Evolutionary conservation across 1,284 basidiomycete species (phyloP).

Genomic region (Cystobasidiaceae sp.): DNA sequence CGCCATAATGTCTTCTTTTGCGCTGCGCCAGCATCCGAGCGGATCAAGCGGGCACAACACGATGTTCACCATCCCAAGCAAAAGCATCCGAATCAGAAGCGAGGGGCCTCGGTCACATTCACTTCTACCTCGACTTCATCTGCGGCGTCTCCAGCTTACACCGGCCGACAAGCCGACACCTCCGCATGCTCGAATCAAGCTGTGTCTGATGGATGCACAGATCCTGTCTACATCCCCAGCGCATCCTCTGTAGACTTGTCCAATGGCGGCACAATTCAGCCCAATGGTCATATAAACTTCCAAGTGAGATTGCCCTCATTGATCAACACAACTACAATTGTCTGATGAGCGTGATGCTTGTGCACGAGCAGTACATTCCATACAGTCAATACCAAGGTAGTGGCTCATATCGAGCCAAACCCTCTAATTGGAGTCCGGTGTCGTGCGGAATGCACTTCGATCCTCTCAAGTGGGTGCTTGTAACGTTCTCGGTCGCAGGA

Average conservation of each 20-base stretch:
- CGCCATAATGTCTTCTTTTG: no score
- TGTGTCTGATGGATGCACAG: constrained; percentile 14
- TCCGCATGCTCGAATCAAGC: neutral
- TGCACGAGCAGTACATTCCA: constrained; percentile 2
- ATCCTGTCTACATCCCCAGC: constrained; percentile 4
- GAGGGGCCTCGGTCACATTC: neutral
- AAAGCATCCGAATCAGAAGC: constrained; percentile 1
- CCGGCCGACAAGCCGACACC: constrained; percentile 6
- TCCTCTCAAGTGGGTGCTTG: constrained; percentile 11
- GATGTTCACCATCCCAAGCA: neutral
- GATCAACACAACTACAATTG: no score
- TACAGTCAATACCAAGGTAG: constrained; percentile 13
- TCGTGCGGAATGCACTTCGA: constrained; percentile 23
- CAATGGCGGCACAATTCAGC: neutral
- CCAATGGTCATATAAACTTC: constrained; percentile 20
- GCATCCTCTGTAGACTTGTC: neutral
- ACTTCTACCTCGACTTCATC: constrained; percentile 8
- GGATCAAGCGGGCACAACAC: constrained; percentile 22
- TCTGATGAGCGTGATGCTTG: neutral
- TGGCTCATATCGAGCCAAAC: constrained; percentile 15
- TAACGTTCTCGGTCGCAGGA: no score
- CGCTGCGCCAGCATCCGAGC: constrained; percentile 1
- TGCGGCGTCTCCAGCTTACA: neutral
- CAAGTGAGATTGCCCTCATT: no score
- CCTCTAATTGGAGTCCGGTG: constrained; percentile 6